Evolutionary conservation across 192 early-diverging fungal species (phyloP).

Genomic region (Obelidium mucronatum): DNA sequence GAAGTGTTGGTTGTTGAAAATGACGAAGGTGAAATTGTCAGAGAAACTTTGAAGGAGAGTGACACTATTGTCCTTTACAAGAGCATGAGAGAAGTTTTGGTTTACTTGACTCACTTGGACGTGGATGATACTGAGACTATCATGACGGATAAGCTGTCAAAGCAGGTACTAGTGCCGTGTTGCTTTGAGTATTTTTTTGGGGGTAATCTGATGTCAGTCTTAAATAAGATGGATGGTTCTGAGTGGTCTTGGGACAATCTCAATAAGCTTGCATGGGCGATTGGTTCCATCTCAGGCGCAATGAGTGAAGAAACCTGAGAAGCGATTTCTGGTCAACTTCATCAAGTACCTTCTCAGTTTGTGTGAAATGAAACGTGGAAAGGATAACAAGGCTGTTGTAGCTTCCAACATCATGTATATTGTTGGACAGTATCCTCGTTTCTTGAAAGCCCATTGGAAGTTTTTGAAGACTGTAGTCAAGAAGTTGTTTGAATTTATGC

Average conservation of each 20-base stretch:
- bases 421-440: constrained; percentile 99
- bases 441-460: constrained; percentile 99
- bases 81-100: constrained; percentile 95
- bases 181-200: not conserved
- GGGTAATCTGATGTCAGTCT: constrained; percentile 21
- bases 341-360: constrained; percentile 97
- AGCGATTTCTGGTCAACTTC: constrained; percentile 95
- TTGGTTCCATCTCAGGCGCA: constrained; percentile 97
- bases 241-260: constrained; percentile 99
- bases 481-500: constrained; percentile 99
- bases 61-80: constrained; percentile 99
- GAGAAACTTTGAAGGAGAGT: constrained; percentile 95
- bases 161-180: too few species aligned
- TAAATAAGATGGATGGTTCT: constrained; percentile 82
- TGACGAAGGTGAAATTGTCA: constrained; percentile 99
- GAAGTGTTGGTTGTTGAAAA: constrained; percentile 98
- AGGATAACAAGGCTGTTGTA: constrained; percentile 99
- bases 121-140: constrained; percentile 92
- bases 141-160: constrained; percentile 91
- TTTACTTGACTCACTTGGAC: constrained; percentile 98
- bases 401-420: constrained; percentile 99
- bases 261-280: constrained; percentile 99
- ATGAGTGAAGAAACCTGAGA: constrained; percentile 98
- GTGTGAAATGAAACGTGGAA: constrained; percentile 97
- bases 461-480: constrained; percentile 99